phyloP scores from a whole-genome alignment of 2,329 filamentous ascomycete species.

The Pseudogymnoascus sp. region DNA sequence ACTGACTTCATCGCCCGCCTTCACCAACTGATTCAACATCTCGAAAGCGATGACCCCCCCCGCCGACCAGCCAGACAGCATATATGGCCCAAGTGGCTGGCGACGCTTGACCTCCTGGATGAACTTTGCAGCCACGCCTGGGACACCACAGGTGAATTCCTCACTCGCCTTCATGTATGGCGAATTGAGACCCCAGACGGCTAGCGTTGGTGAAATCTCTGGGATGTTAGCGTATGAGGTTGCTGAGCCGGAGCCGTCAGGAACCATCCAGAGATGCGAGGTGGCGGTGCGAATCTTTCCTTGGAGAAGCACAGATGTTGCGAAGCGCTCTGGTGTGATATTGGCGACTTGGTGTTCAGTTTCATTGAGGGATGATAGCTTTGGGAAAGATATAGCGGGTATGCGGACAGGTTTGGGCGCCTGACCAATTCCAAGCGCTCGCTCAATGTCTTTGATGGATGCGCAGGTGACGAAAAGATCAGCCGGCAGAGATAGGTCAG shows the following conservation, averaged over 20 bases:
- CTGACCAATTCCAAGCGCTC: conserved; percentile 47
- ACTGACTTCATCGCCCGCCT: conserved; percentile 49
- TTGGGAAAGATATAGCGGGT: conserved; percentile 29
- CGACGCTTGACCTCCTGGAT: conserved; percentile 63
- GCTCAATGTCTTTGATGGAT: conserved; percentile 58
- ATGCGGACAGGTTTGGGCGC: conserved; percentile 20
- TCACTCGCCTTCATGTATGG: conserved; percentile 64
- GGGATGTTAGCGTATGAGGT: conserved; percentile 32
- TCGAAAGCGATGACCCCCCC: conserved; percentile 68
- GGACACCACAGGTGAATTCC: conserved; percentile 57
- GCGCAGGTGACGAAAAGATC: conserved; percentile 56
- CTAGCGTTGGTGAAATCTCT: conserved; percentile 37
- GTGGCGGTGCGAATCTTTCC: conserved; percentile 40
- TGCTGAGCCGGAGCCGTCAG: conserved; percentile 41
- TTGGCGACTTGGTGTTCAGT: conserved; percentile 27
- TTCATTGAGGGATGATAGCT: conserved; percentile 3
- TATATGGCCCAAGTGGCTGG: conserved; percentile 61
- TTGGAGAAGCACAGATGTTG: conserved; percentile 36
- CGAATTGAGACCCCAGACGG: conserved; percentile 56
- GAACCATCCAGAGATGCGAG: conserved; percentile 38
- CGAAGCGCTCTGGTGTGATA: conserved; percentile 33
- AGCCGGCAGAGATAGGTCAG: conserved; percentile 45
- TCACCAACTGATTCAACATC: conserved; percentile 52
- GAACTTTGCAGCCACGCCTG: conserved; percentile 57
- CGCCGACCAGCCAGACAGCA: conserved; percentile 67